Evolutionary conservation across 495 filamentous ascomycete genomes (phyloP), one percentile per base, ranked within the genome.

Genomic region (Wilcoxina mikolae): DNA sequence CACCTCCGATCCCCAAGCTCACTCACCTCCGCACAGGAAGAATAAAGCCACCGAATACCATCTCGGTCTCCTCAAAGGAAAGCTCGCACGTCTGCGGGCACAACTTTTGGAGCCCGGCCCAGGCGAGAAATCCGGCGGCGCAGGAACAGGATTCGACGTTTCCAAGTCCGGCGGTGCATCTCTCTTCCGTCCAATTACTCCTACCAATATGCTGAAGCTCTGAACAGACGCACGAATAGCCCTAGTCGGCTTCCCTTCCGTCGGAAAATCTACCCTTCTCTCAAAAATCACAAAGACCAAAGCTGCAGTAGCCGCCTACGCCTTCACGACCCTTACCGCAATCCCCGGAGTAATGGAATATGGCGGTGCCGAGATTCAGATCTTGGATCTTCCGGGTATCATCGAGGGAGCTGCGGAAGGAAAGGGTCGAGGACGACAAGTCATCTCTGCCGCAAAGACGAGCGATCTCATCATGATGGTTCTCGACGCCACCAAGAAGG

Each of bases 11-110:
- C 60, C 58, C 64, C 65, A 61, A 60, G 51, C 68, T 73, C 68
- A 71, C 66, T 52, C 42, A 65, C 74, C 55, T 71, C 60, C 20
- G n/a, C 33, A 23, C 41, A 65, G 62, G 46, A 98, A 99, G 68
- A 99, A 99, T 67, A 99, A 99, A 79, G 91, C 93, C 59, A 99
- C 93, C 67, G 93, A 99, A 74, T 95, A 96, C 72, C 93, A 99
- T 73, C 74, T 99, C 67, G 93, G 93, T 73, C 80, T 99, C 56
- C 70, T 99, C 41, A 99, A 99, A 77, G 93, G 93, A 71, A 99
- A 99, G 70, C 88, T 96, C 60, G 93, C 93, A 31, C 84, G 93
- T 51, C 79, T 95, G 49, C 80, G 93, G 64, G 93, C 93, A 9
- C 91, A 99, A 64, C 80, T 99, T 17, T 80, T 99, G 20, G 93